Evolutionary conservation across 176 grass and related monocot genomes (phyloP).

Genomic region (Panicum miliaceum): DNA sequence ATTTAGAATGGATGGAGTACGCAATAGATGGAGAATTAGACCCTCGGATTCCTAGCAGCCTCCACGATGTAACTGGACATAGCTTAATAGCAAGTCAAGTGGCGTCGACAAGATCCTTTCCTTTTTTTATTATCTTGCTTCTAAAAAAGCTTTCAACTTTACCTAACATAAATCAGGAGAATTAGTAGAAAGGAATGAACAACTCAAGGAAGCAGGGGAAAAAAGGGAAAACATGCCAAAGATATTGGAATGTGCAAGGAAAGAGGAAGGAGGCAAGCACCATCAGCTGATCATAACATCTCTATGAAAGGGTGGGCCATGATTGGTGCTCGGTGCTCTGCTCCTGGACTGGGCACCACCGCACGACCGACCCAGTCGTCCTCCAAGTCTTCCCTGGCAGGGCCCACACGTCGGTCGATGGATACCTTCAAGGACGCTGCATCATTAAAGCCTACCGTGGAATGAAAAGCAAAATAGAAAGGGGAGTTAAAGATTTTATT

Average conservation of each 20-base stretch:
- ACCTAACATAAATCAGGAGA: no score
- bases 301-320: not conserved
- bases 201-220: not conserved
- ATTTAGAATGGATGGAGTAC: no score
- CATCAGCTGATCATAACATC: not conserved
- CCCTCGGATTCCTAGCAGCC: no score
- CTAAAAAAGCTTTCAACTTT: no score
- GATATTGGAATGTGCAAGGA: not conserved
- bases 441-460: not conserved
- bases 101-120: no score
- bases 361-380: conserved; percentile 17
- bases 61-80: no score
- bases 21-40: no score
- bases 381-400: not conserved
- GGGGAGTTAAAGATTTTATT: not conserved
- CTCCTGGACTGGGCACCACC: conserved; percentile 3
- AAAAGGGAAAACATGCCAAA: no score
- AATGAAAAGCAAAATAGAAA: not conserved
- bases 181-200: not conserved
- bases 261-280: not conserved
- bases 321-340: conserved; percentile 5
- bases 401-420: not conserved
- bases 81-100: no score
- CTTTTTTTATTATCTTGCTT: no score
- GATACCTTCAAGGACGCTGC: not conserved